phyloP scores from a whole-genome alignment of 1,284 basidiomycete genomes.

The Leccinum griseonigrum region DNA sequence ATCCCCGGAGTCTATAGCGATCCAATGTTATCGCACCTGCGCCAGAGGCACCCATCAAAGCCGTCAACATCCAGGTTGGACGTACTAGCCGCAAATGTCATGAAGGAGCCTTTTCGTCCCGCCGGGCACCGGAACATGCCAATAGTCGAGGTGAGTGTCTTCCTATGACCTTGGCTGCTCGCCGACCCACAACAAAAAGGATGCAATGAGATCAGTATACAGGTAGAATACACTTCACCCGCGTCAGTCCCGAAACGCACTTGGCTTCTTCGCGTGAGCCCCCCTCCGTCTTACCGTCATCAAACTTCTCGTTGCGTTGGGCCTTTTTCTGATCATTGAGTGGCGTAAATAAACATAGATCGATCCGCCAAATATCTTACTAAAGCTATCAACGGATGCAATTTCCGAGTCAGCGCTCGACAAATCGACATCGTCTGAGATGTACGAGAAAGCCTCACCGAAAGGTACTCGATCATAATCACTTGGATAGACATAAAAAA shows the following conservation, averaged over 20 bases:
- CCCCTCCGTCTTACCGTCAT: slow-evolving; percentile 23
- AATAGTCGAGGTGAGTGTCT: slow-evolving; percentile 70
- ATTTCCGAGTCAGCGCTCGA: not conserved
- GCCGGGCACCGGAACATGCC: slow-evolving; percentile 66
- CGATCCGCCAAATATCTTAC: slow-evolving; percentile 42
- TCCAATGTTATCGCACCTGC: slow-evolving; percentile 38
- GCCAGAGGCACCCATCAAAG: slow-evolving; percentile 80
- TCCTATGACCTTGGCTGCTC: slow-evolving; percentile 35
- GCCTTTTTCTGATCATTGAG: slow-evolving; percentile 62
- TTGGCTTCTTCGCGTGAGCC: slow-evolving; percentile 23
- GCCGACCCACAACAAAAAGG: not conserved
- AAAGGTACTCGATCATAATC: slow-evolving; percentile 59
- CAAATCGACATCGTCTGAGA: not conserved
- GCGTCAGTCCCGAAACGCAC: slow-evolving; percentile 1
- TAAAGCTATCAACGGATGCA: slow-evolving; percentile 38
- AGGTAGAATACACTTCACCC: too few relatives aligned
- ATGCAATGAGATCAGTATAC: too few relatives aligned
- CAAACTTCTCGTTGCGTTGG: slow-evolving; percentile 27
- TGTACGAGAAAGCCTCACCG: slow-evolving; percentile 40
- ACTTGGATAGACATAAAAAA: slow-evolving; percentile 67
- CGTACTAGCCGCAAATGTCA: slow-evolving; percentile 79
- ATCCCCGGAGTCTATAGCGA: slow-evolving; percentile 13
- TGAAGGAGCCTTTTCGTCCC: slow-evolving; percentile 73
- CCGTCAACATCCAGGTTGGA: slow-evolving; percentile 85
- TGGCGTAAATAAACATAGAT: slow-evolving; percentile 61